These are phyloP conservation scores for Colletotrichum viniferum DNA, from an alignment of 2,329 filamentous ascomycete species.

Conservation along the genomic window DNA sequence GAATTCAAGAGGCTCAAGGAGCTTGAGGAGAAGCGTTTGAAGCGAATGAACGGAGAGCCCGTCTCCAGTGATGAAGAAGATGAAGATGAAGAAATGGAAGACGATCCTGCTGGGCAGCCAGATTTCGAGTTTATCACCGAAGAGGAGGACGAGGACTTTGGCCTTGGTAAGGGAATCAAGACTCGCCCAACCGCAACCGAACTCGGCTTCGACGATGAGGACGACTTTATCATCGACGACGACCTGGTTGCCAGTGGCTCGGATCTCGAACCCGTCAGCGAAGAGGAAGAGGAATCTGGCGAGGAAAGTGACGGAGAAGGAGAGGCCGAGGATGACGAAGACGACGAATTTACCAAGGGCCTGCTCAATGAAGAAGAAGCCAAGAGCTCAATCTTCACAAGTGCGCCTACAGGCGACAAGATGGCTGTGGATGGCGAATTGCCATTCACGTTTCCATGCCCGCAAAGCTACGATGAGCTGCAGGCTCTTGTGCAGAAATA, in stretches of 20 bases:
- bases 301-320: slow-evolving; percentile 39
- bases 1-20: slow-evolving; percentile 78
- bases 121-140: slow-evolving; percentile 32
- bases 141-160: slow-evolving; percentile 62
- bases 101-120: slow-evolving; percentile 32
- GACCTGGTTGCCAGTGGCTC: slow-evolving; percentile 85
- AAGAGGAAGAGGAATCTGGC: slow-evolving; percentile 55
- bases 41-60: slow-evolving; percentile 87
- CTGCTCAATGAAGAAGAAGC: slow-evolving; percentile 65
- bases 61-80: slow-evolving; percentile 67
- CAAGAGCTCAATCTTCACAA: slow-evolving; percentile 54
- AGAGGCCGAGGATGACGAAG: slow-evolving; percentile 39
- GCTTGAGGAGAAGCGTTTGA: slow-evolving; percentile 81
- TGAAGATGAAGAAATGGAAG: slow-evolving; percentile 42
- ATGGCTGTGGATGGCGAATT: slow-evolving; percentile 55
- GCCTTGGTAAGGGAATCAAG: slow-evolving; percentile 62
- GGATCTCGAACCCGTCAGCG: slow-evolving; percentile 62
- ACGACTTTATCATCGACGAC: slow-evolving; percentile 91
- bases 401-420: slow-evolving; percentile 25
- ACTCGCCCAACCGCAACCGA: slow-evolving; percentile 61
- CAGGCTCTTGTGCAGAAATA: slow-evolving; percentile 68
- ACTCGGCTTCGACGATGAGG: slow-evolving; percentile 86
- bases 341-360: slow-evolving; percentile 74
- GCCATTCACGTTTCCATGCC: slow-evolving; percentile 87
- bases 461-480: slow-evolving; percentile 77